These are phyloP conservation scores for Ustilago hordei DNA, from an alignment of 1,284 basidiomycete species.

Conservation along the genomic window DNA sequence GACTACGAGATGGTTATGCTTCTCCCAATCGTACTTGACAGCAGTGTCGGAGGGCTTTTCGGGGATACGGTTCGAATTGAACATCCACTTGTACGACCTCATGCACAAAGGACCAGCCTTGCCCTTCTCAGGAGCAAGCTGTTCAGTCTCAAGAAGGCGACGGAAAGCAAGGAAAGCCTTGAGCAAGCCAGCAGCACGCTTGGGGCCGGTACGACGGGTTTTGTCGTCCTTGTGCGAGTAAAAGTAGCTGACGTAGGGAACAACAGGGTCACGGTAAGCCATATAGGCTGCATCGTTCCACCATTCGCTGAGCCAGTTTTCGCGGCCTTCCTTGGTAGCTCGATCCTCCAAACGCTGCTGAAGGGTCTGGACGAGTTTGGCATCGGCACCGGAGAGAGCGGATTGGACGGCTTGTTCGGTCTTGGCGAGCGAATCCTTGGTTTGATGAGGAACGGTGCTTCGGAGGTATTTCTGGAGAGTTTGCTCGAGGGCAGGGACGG, in stretches of 20 bases:
- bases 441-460: constrained; percentile 62
- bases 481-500: constrained; percentile 66
- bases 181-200: constrained; percentile 63
- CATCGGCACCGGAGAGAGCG: constrained; percentile 76
- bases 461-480: constrained; percentile 65
- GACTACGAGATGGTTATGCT: constrained; percentile 89
- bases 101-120: constrained; percentile 87
- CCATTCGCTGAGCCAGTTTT: constrained; percentile 94
- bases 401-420: constrained; percentile 72
- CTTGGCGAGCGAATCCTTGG: constrained; percentile 44
- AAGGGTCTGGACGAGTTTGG: constrained; percentile 79
- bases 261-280: constrained; percentile 80
- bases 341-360: constrained; percentile 83
- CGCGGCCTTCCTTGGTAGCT: constrained; percentile 73
- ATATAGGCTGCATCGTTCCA: constrained; percentile 90
- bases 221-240: constrained; percentile 83
- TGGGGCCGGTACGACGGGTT: constrained; percentile 51
- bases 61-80: constrained; percentile 91
- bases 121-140: constrained; percentile 89
- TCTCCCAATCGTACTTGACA: constrained; percentile 80
- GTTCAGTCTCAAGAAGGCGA: constrained; percentile 71
- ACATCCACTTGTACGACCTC: constrained; percentile 97
- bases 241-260: constrained; percentile 95
- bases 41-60: constrained; percentile 85
- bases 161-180: constrained; percentile 68